Base-by-base conservation (phyloP, 2,329 filamentous ascomycete genomes). In the Trichoderma sp. region DNA sequence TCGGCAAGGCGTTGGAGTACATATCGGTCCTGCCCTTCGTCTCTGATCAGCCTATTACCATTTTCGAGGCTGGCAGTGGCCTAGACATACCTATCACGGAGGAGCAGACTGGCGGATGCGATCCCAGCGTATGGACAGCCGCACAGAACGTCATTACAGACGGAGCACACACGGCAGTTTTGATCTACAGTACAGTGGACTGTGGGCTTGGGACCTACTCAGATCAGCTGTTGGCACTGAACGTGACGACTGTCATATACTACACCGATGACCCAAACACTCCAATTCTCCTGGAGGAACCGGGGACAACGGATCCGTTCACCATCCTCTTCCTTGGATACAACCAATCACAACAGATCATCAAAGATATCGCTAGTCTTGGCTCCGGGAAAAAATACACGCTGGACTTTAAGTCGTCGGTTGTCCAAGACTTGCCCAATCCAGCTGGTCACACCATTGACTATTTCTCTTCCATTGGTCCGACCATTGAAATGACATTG, bases 401-500 rank as follows among this genome's bases (percentile, higher is more conserved):
- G 5, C 11, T 62, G 4, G 5, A 4, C 5, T 62, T 62, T 7
- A 62, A 62, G 16, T 62, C 40, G n/a, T n/a, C 37, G 13, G 16
- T 16, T 10, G 40, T 62, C 10, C 37, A 49, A 19, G 43, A 49
- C 14, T 47, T 35, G 29, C 24, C 24, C 10, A 62, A 29, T 19
- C 59, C 59, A 40, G 59, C 59, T 33, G 59, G 59, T 5, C 37
- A 49, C 6, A 49, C 59, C n/a, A 49, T 62, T 10, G 59, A 62
- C 59, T 62, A 47, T 21, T 62, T 47, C 59, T 62, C 59, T 5
- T 62, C 59, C 37, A 84, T 90, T 87, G 88, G 88, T 11, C 88
- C 88, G 3, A 87, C 84, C 2, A 89, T 83, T 75, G 87, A 90
- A 73, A 80, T 87, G 72, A 82, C 85, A 62, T 76, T 85, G 56